Evolutionary conservation across 2,329 filamentous ascomycete genomes (phyloP), one percentile per base, ranked within the genome.

Genomic region (Sporothrix variecibatus): DNA sequence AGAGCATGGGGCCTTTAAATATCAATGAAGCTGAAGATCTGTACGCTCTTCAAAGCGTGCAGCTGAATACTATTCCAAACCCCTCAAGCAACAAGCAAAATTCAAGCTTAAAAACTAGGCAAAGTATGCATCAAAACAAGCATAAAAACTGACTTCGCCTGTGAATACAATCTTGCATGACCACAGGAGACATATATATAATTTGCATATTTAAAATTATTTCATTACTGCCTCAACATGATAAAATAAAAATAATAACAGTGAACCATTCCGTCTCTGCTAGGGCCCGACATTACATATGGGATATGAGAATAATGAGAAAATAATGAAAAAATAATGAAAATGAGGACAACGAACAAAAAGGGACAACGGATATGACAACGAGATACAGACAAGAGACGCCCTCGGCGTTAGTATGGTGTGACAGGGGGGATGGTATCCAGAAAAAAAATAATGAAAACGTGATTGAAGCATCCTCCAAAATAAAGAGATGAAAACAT

Each of bases 281-380:
- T 28, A 20, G 34, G 62, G 23, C 43, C 62, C 62, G 62, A 28
- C 62, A n/a, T 67, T 67, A 67, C 23, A 67, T 49, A 67, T n/a
- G 26, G 60, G 64, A 67, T 49, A 67, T 67, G 64, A 49, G 2
- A 20, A 67, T 46, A 53, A 56, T 34, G 38, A 43, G 38, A 53
- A 23, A 53, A 53, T 53, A 38, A 56, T 46, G n/a, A 65, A 9
- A 65, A 53, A 56, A 49, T 12, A 34, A 15, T 31, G 65, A 70
- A 31, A 67, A n/a, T 31, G 5, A 20, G 20, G 28, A 53, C 15
- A 34, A 12, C 9, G 23, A 38, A 26, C 9, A 34, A 65, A 65
- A 40, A 65, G 20, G 20, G 3, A 40, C 46, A 56, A 51, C 23
- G 6, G 23, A 31, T 34, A 31, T 43, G 23, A 49, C 40, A 49